Evolutionary conservation across 164 flowering plant genomes (phyloP).

Genomic region (Chimonanthus praecox): DNA sequence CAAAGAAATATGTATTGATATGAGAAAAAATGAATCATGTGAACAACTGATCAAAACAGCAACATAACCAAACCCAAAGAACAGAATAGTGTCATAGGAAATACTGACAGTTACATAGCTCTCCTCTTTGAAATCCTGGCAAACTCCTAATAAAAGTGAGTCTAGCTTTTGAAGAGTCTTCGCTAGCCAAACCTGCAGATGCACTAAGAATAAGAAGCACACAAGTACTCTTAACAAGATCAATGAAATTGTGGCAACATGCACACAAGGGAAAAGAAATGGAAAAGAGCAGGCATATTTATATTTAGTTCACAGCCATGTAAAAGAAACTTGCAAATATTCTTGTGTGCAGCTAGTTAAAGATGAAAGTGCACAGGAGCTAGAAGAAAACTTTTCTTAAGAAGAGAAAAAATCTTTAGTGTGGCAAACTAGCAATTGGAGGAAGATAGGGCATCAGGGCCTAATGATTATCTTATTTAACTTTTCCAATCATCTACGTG

Average conservation of each 20-base stretch:
- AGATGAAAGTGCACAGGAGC: no score
- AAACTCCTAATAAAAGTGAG: constrained; percentile 79
- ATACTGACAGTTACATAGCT: constrained; percentile 70
- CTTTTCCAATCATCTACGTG: no score
- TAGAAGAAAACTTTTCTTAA: no score
- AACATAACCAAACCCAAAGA: neutral
- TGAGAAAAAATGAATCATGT: neutral
- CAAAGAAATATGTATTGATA: neutral
- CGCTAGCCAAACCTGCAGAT: constrained; percentile 83
- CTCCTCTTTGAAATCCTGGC: constrained; percentile 86
- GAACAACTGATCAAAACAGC: neutral
- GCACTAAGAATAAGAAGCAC: neutral
- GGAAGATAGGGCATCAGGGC: no score
- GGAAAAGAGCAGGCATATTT: no score
- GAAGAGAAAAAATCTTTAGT: no score
- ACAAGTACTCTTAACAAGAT: neutral
- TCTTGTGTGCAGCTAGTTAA: no score
- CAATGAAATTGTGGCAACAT: neutral
- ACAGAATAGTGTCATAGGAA: constrained; percentile 4
- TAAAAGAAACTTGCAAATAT: no score
- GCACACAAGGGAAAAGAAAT: neutral
- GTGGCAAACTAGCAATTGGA: no score
- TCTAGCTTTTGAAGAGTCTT: constrained; percentile 91
- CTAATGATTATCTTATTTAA: no score
- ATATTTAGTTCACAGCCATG: no score